These are phyloP conservation scores for Venturia carpophila DNA, from an alignment of 2,329 filamentous ascomycete species.

Conservation along the genomic window DNA sequence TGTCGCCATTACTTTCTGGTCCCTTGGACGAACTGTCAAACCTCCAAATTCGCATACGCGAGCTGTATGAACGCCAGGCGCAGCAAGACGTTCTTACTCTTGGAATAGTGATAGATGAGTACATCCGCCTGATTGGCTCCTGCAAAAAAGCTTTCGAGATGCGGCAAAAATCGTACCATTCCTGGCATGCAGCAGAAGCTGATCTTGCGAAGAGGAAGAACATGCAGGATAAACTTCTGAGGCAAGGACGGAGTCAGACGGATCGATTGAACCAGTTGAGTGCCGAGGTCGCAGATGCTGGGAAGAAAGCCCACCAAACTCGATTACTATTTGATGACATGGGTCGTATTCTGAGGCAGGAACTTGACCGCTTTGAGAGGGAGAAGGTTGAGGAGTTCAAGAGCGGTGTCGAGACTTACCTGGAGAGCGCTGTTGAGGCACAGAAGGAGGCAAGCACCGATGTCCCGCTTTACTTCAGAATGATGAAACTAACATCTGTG, in stretches of 20 bases:
- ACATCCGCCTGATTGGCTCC: slow-evolving; percentile 89
- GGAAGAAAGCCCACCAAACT: slow-evolving; percentile 85
- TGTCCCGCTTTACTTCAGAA: slow-evolving; percentile 39
- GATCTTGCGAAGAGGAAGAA: slow-evolving; percentile 84
- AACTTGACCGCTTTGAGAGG: slow-evolving; percentile 87
- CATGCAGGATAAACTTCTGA: slow-evolving; percentile 86
- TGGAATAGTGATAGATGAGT: slow-evolving; percentile 96
- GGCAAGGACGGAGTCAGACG: slow-evolving; percentile 92
- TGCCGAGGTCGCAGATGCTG: slow-evolving; percentile 89
- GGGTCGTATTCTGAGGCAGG: slow-evolving; percentile 82
- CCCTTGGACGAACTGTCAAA: slow-evolving; percentile 89
- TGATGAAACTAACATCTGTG: slow-evolving; percentile 15
- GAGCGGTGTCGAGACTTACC: slow-evolving; percentile 91
- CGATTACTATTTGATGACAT: slow-evolving; percentile 92
- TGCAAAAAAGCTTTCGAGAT: slow-evolving; percentile 90
- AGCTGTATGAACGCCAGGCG: slow-evolving; percentile 92
- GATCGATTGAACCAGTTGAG: slow-evolving; percentile 87
- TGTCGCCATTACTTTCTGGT: slow-evolving; percentile 79
- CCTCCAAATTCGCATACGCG: slow-evolving; percentile 84
- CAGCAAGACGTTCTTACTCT: slow-evolving; percentile 95
- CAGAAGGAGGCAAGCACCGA: slow-evolving; percentile 78
- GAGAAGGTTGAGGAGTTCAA: slow-evolving; percentile 99
- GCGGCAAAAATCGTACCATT: slow-evolving; percentile 90
- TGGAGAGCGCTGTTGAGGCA: slow-evolving; percentile 93
- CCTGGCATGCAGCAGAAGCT: slow-evolving; percentile 85